Conservation (phyloP, 176 grass and related monocot species). For the Elaeis guineensis region DNA sequence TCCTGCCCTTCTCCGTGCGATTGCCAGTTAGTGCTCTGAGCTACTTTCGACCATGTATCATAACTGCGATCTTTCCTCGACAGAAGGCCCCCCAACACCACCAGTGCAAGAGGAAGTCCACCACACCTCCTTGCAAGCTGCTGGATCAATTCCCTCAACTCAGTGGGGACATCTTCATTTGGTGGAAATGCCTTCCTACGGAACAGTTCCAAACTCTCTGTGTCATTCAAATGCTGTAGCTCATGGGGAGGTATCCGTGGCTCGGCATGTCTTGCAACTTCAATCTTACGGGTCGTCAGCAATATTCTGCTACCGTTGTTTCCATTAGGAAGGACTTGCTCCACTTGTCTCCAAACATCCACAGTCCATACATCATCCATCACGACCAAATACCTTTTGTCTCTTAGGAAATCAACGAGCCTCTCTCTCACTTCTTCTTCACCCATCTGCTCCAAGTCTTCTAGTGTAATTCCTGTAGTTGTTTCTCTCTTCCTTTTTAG, state of each 20-base stretch:
- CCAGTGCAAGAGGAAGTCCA: too few species aligned
- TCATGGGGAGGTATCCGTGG: not conserved
- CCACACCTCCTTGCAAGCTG: conserved; percentile 5
- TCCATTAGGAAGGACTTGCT: not conserved
- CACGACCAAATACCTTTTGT: too few species aligned
- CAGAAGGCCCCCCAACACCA: conserved; percentile 6
- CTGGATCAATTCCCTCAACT: not conserved
- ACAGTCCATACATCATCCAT: not conserved
- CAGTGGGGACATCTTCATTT: not conserved
- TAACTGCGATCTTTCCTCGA: not conserved
- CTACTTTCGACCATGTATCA: not conserved
- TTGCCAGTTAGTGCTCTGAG: conserved; percentile 10
- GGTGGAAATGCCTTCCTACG: conserved; percentile 9
- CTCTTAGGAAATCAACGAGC: too few species aligned
- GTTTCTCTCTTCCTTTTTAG: too few species aligned
- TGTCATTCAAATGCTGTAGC: not conserved
- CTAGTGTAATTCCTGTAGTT: too few species aligned
- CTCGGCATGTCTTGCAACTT: not conserved
- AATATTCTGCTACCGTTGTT: conserved; percentile 5
- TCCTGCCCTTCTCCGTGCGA: not conserved
- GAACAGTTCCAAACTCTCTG: conserved; percentile 6
- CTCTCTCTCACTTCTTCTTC: too few species aligned
- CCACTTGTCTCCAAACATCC: conserved; percentile 7
- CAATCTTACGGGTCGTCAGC: not conserved
- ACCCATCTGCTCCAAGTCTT: too few species aligned